Evolutionary conservation across 768 basidiomycete genomes (phyloP), one percentile per base, ranked within the genome.

Genomic region (Suillus paluster): DNA sequence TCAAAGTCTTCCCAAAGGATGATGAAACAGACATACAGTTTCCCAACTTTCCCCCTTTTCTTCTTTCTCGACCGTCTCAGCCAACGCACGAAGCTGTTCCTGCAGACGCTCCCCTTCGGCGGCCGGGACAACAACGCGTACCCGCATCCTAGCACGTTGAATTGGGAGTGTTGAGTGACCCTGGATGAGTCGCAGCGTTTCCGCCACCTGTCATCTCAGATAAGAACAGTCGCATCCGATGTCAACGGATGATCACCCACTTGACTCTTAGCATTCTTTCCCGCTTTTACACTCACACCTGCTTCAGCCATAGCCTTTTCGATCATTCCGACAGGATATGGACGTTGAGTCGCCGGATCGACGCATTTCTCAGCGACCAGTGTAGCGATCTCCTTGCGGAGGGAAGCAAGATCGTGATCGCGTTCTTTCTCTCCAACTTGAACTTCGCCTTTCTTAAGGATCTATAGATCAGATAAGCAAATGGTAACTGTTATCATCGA

Each of bases 391-490:
- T 99, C 97, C 67, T 84, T 82, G 58, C 93, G 88, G 49, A 98
- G 73, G 2, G 94, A 85, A 14, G 86, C 78, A 6, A 97, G 84
- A 68, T 97, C 92, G 65, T 97, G 95, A 58, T 94, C 91, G 25
- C 97, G 88, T 71, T 99, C 97, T 73, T 98, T 97, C 71, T 98
- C 97, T 42, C 93, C 92, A 34, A 99, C 92, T 79, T 99, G 97
- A 2, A 99, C 80, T 72, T 99, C 97, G 21, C 97, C 97, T 76
- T 97, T 97, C 74, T 90, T 91, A 45, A 99, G 77, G 65, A 99
- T 97, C 94, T 97, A 63, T 10, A 41, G n/a, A 11, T 44, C 36
- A 6, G 52, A 17, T 39, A 41, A 56, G 23, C 15, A 39, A 36
- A 38, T 30, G 4, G 30, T 30, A 30, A 30, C 30, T 30, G 30